Percentiles rank a stretch among this genome's conserved stretches.
Evolutionary conservation across 169 alveolate genomes (phyloP).

Genomic region (Cryptosporidium viatorum): DNA sequence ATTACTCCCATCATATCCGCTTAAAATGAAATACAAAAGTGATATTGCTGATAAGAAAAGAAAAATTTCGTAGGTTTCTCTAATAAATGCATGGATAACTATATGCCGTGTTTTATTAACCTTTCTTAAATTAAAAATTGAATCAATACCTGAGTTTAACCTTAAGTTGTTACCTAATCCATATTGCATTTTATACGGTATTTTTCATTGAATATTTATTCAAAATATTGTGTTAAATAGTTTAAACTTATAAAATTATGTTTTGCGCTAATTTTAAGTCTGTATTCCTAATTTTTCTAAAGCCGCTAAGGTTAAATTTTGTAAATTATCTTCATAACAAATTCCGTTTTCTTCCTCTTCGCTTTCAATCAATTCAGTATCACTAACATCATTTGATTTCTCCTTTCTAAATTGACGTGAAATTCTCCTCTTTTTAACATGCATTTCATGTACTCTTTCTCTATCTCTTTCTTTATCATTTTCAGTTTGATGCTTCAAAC

Average conservation of each 20-base stretch:
- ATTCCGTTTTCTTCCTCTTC: background rate
- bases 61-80: conserved; percentile 67
- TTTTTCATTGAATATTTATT: background rate
- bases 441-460: conserved; percentile 58
- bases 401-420: conserved; percentile 12
- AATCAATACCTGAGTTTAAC: conserved; percentile 7
- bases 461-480: conserved; percentile 59
- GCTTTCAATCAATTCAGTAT: background rate
- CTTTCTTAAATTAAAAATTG: conserved; percentile 17
- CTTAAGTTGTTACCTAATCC: conserved; percentile 6
- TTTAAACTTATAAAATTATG: background rate
- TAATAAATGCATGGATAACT: conserved; percentile 65
- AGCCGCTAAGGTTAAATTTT: conserved; percentile 63
- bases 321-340: conserved; percentile 1
- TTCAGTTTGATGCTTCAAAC: conserved; percentile 24
- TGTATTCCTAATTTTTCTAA: conserved; percentile 62
- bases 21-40: conserved; percentile 52
- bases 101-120: conserved; percentile 41
- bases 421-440: conserved; percentile 22
- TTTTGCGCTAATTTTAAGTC: conserved; percentile 38
- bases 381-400: background rate
- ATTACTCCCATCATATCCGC: conserved; percentile 73
- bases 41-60: conserved; percentile 59
- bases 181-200: conserved; percentile 53
- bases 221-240: background rate